Evolutionary conservation across 2,329 filamentous ascomycete species (phyloP), one percentile per base, ranked within the genome.

Genomic region (Penicillium italicum): DNA sequence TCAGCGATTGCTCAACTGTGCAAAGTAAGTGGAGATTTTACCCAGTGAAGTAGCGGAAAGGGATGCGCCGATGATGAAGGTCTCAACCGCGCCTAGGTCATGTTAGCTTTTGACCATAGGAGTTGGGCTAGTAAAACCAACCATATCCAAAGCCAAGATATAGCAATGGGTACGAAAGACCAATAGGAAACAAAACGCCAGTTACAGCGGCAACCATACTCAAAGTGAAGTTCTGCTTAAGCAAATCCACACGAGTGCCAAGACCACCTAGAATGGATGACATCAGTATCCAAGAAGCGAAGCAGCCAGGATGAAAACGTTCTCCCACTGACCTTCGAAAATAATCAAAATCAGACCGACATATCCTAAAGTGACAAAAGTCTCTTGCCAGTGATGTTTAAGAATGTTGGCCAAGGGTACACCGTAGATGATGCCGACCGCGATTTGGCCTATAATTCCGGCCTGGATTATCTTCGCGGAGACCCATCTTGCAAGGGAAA

Each of bases 261-360:
- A 81, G 67, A 1, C 78, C 78, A n/a, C 78, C 79, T 68, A 53
- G 14, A 48, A 50, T 5, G 7, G 31, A 50, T 48, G 55, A 61
- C 54, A 45, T 55, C 34, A 54, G 57, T 47, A 41, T 38, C 16
- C 20, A 50, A 53, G 43, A 42, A 14, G 44, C 36, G 51, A 45
- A 46, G 40, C 30, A 34, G 45, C 31, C 30, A 47, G 28, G 41
- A 47, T 11, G 14, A 48, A 43, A 49, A 14, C 5, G 7, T 30
- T 22, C 22, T 31, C 44, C n/a, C 16, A 33, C 51, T 26, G 36
- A 70, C 69, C 69, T 60, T 80, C 76, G 53, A 80, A 80, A 38
- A 80, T 80, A 53, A 81, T 79, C 37, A 81, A 63, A 43, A 81
- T 76, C 42, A 80, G 63, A 1, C 79, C 78, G 18, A 80, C 66